A percentile compares a stretch with the other conserved stretches of the same genome.
Evolutionary conservation across 2,329 filamentous ascomycete genomes (phyloP).

Genomic region (Ophiocordyceps unilateralis): DNA sequence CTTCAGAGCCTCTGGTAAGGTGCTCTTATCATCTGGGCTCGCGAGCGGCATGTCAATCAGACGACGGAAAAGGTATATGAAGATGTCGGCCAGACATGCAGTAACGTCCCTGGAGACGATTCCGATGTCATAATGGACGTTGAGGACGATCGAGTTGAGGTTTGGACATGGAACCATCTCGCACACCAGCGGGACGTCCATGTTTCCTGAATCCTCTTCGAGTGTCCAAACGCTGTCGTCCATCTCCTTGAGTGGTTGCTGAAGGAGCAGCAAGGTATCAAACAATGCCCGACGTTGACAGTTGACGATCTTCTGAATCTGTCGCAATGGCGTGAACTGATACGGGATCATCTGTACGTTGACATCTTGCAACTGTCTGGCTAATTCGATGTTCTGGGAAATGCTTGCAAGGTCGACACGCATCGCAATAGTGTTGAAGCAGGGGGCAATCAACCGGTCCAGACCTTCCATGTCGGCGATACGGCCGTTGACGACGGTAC

Average conservation of each 20-base stretch:
- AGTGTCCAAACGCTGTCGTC: constrained; percentile 38
- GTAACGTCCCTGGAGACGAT: constrained; percentile 13
- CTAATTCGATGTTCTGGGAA: constrained; percentile 35
- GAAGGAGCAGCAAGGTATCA: constrained; percentile 65
- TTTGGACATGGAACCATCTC: constrained; percentile 45
- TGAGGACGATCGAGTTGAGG: constrained; percentile 35
- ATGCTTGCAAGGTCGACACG: constrained; percentile 34
- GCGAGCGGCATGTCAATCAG: constrained; percentile 13
- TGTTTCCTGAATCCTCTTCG: constrained; percentile 38
- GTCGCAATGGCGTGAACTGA: constrained; percentile 60
- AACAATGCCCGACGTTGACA: constrained; percentile 42
- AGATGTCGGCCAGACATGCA: constrained; percentile 12
- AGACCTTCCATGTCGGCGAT: constrained; percentile 47
- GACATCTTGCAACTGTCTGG: constrained; percentile 40
- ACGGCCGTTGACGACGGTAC: constrained; percentile 69
- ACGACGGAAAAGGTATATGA: constrained; percentile 12
- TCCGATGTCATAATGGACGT: constrained; percentile 43
- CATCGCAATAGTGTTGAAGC: constrained; percentile 77
- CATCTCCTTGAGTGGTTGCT: constrained; percentile 43
- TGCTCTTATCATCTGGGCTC: constrained; percentile 4
- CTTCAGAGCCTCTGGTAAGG: constrained; percentile 8
- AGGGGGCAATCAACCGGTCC: constrained; percentile 65
- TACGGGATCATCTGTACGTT: constrained; percentile 47
- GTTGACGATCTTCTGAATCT: constrained; percentile 39
- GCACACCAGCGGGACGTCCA: constrained; percentile 64